Percentiles rank a stretch among this genome's conserved stretches.
phyloP scores from a whole-genome alignment of 1,284 basidiomycete genomes.

The Gomphus bonarii region DNA sequence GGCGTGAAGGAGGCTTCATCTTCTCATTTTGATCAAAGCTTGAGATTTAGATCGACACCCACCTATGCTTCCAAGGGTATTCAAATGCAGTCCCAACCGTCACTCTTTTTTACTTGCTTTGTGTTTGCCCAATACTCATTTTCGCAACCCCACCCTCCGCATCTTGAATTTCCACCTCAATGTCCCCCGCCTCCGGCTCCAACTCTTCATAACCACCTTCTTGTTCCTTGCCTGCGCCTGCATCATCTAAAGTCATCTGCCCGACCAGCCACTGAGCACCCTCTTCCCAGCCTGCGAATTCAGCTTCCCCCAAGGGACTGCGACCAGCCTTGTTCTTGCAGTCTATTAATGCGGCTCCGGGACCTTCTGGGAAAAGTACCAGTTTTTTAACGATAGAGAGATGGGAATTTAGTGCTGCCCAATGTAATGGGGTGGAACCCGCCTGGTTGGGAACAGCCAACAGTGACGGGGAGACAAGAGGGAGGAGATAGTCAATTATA shows the following conservation, averaged over 20 bases:
- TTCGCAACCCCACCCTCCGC: conserved; percentile 9
- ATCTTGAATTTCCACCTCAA: conserved; percentile 54
- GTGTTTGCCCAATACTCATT: conserved; percentile 5
- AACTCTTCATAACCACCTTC: conserved; percentile 21
- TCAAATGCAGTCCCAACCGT: background rate
- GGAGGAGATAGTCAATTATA: conserved; percentile 58
- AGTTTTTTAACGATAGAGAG: conserved; percentile 57
- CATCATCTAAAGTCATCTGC: conserved; percentile 55
- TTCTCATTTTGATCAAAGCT: background rate
- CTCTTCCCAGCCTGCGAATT: conserved; percentile 67
- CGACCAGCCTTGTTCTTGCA: conserved; percentile 60
- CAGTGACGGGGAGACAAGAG: conserved; percentile 46
- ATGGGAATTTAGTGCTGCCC: conserved; percentile 80
- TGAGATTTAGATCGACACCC: background rate
- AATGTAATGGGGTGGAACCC: conserved; percentile 76
- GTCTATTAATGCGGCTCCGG: conserved; percentile 59
- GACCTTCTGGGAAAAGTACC: conserved; percentile 43
- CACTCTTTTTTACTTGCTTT: background rate
- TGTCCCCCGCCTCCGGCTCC: conserved; percentile 26
- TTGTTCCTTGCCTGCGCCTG: conserved; percentile 7
- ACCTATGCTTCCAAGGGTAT: background rate
- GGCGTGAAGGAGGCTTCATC: background rate
- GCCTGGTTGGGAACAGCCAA: conserved; percentile 54
- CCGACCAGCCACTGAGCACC: conserved; percentile 70
- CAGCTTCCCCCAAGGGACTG: conserved; percentile 67